A percentile compares a stretch with the other conserved stretches of the same genome.
These are phyloP conservation scores for Chlorella ohadii DNA, from an alignment of 139 green algal genomes.

Conservation along the genomic window DNA sequence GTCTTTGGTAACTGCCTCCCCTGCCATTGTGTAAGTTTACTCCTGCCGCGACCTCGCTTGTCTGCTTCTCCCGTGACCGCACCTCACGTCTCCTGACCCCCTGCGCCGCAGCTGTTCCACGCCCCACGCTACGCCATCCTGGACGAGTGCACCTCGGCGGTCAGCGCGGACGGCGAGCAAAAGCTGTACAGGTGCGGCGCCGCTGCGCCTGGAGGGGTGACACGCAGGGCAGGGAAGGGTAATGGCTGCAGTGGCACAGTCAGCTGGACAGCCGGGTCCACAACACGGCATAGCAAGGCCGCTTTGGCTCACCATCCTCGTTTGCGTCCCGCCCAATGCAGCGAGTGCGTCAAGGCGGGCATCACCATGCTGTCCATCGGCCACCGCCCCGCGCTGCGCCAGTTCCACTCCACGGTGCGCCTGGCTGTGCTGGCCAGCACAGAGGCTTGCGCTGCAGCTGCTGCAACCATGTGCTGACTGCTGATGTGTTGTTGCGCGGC, in stretches of 20 bases:
- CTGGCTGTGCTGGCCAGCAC: too few relatives aligned
- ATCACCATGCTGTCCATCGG: conserved; percentile 94
- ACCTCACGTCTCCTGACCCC: too few relatives aligned
- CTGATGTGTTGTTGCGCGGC: too few relatives aligned
- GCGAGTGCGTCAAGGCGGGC: conserved; percentile 62
- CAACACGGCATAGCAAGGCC: too few relatives aligned
- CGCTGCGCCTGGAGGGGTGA: too few relatives aligned
- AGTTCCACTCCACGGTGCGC: conserved; percentile 55
- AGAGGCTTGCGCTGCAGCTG: too few relatives aligned
- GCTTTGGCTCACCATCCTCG: not conserved
- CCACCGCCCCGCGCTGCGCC: conserved; percentile 75
- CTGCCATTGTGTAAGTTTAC: too few relatives aligned
- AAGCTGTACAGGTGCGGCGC: conserved; percentile 61
- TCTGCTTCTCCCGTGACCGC: not conserved
- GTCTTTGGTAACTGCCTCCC: too few relatives aligned
- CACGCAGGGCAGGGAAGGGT: too few relatives aligned
- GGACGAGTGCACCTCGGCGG: conserved; percentile 92
- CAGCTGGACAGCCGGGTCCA: too few relatives aligned
- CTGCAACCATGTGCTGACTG: too few relatives aligned
- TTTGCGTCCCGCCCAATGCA: not conserved
- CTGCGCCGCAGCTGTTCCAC: conserved; percentile 94
- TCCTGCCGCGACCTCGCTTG: not conserved
- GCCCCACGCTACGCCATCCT: conserved; percentile 84
- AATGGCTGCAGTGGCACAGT: too few relatives aligned
- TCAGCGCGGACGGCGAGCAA: conserved; percentile 77